Percentiles rank a stretch among this genome's conserved stretches.
phyloP scores from a whole-genome alignment of 129 eudicot species.

The Arctium minus region DNA sequence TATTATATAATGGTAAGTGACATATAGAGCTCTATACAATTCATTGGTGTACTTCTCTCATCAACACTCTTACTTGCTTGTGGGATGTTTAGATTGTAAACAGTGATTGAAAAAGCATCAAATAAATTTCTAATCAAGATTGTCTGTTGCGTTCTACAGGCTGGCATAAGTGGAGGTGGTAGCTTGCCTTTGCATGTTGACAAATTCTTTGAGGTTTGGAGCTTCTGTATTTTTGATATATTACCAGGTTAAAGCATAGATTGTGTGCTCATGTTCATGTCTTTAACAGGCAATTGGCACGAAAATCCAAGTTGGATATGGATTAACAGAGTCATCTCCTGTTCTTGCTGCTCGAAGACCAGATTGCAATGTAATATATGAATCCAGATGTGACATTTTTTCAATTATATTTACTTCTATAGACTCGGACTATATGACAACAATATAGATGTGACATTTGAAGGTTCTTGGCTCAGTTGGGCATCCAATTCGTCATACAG shows the following conservation, averaged over 20 bases:
- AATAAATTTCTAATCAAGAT: not conserved
- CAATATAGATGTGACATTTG: slow-evolving; percentile 38
- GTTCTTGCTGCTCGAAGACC: slow-evolving; percentile 73
- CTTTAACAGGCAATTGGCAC: slow-evolving; percentile 73
- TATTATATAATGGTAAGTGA: not conserved
- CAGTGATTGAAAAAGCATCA: slow-evolving; percentile 6
- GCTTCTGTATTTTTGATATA: slow-evolving; percentile 10
- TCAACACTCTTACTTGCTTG: not conserved
- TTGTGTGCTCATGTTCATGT: not conserved
- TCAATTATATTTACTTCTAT: slow-evolving; percentile 2
- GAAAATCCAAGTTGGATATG: slow-evolving; percentile 85
- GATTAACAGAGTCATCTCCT: slow-evolving; percentile 95
- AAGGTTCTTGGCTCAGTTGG: slow-evolving; percentile 96
- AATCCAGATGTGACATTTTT: not conserved
- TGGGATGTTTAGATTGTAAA: slow-evolving; percentile 6
- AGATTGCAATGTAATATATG: slow-evolving; percentile 59
- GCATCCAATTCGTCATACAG: slow-evolving; percentile 56
- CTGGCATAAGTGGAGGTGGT: slow-evolving; percentile 96
- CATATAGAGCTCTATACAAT: not conserved
- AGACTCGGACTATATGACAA: slow-evolving; percentile 25
- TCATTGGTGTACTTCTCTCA: not conserved
- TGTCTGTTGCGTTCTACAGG: slow-evolving; percentile 45
- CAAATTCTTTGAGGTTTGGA: slow-evolving; percentile 82
- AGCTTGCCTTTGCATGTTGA: slow-evolving; percentile 83
- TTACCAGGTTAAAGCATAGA: slow-evolving; percentile 18